Base-by-base conservation (phyloP, 148 eudicot species). In the Pouteria glomerata region DNA sequence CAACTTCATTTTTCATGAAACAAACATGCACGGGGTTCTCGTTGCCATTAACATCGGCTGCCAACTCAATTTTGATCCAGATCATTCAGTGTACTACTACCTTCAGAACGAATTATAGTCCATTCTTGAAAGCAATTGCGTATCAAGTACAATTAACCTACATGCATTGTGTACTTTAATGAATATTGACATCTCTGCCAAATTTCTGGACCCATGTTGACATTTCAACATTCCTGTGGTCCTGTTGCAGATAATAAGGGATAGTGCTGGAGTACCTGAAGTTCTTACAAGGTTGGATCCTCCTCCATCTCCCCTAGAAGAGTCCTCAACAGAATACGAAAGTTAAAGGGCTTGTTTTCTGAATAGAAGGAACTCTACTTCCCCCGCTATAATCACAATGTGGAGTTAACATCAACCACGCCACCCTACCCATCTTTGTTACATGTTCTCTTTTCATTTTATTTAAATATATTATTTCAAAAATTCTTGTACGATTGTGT, bases 201-300 rank as follows among this genome's bases (percentile, higher is more conserved):
- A 48, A 5, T 65, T 16, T 42, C 53, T 29, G 42, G 13, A 44
- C 35, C 19, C 53, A 1, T 5, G 3, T 15, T 26, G n/a, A 45
- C 21, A 50, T 68, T 74, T 52, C 41, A 47, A 61, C 55, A 14
- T 51, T 30, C 8, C 68, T 42, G 21, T 41, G 42, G 73, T 14
- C 3, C 27, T 74, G 19, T 23, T 81, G 90, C 85, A 92, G 97
- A 89, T 92, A 70, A 85, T 86, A 55, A 85, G 96, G 74, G 97
- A 88, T 75, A 70, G 84, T 63, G 73, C 76, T 56, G 96, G 97
- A 47, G 60, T 84, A 67, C 88, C 97, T 57, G 96, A 89, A 89
- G 85, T 92, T 52, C 82, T 89, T 66, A 89, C 91, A 23, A 85
- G 97, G 58, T 70, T 82, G 80, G 90, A 85, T 65, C 75, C 77